Evolutionary conservation across 176 grass and related monocot genomes (phyloP).

Genomic region (Ensete ventricosum): DNA sequence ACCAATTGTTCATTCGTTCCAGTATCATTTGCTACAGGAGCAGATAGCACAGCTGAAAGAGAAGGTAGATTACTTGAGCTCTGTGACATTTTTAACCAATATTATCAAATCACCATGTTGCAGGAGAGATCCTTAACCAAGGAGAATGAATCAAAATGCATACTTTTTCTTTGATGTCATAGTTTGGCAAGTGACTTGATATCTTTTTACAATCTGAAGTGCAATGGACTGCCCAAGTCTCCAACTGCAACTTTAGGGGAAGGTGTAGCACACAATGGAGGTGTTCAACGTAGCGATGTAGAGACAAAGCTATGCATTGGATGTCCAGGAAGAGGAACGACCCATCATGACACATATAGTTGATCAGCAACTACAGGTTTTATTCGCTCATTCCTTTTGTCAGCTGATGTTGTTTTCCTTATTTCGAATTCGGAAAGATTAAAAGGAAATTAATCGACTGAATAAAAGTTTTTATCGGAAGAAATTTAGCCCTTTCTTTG

Average conservation of each 20-base stretch:
- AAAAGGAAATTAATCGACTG: no score
- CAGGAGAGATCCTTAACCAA: neutral
- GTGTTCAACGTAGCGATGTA: neutral
- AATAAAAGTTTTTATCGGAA: no score
- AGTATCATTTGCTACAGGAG: conserved; percentile 3
- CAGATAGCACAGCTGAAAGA: conserved; percentile 11
- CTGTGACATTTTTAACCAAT: neutral
- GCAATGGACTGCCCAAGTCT: neutral
- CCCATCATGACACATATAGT: no score
- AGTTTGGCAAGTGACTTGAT: no score
- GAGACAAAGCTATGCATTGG: conserved; percentile 10
- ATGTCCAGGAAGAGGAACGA: conserved; percentile 6
- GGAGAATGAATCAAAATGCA: conserved; percentile 6
- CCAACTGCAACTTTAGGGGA: neutral
- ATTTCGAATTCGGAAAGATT: no score
- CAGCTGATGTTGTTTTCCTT: no score
- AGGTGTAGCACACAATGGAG: no score
- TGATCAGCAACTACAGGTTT: no score
- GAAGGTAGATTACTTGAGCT: neutral
- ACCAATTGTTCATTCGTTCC: neutral
- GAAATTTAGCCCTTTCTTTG: no score
- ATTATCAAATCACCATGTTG: neutral
- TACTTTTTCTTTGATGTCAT: no score
- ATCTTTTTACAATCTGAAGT: neutral
- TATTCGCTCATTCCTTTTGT: no score